Conservation (phyloP, 2,329 filamentous ascomycete species). For the Endothia cerciana region DNA sequence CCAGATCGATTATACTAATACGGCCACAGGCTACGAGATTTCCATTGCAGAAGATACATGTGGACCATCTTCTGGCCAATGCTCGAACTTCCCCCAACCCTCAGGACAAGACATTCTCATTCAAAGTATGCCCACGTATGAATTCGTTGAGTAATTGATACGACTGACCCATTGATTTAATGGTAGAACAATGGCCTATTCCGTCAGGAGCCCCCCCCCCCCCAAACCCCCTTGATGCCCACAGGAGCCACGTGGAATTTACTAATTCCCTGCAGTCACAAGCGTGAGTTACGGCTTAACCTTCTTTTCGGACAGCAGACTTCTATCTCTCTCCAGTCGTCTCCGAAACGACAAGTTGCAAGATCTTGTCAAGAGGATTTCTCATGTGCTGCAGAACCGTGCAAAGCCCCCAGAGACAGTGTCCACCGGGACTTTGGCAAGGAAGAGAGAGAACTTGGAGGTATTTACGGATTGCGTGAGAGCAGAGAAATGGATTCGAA, state of each 20-base stretch:
- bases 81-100: constrained; percentile 9
- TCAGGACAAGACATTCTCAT: constrained; percentile 31
- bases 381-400: constrained; percentile 31
- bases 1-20: neutral
- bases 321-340: constrained; percentile 36
- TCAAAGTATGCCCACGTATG: constrained; percentile 32
- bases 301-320: constrained; percentile 38
- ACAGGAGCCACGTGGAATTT: neutral
- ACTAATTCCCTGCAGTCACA: constrained; percentile 14
- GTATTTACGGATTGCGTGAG: constrained; percentile 11
- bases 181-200: constrained; percentile 37
- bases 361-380: constrained; percentile 32
- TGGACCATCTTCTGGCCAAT: constrained; percentile 18
- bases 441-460: constrained; percentile 9
- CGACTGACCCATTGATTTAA: neutral
- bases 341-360: constrained; percentile 8
- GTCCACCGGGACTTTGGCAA: constrained; percentile 6
- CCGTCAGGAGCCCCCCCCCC: constrained; percentile 27
- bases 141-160: neutral
- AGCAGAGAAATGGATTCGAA: constrained; percentile 25
- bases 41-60: constrained; percentile 13
- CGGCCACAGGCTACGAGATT: neutral
- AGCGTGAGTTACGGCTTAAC: constrained; percentile 35
- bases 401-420: constrained; percentile 24
- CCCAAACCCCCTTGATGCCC: neutral